A percentile compares a stretch with the other conserved stretches of the same genome.
Evolutionary conservation across 345 rosid genomes (phyloP).

Genomic region (Syzygium jambos): DNA sequence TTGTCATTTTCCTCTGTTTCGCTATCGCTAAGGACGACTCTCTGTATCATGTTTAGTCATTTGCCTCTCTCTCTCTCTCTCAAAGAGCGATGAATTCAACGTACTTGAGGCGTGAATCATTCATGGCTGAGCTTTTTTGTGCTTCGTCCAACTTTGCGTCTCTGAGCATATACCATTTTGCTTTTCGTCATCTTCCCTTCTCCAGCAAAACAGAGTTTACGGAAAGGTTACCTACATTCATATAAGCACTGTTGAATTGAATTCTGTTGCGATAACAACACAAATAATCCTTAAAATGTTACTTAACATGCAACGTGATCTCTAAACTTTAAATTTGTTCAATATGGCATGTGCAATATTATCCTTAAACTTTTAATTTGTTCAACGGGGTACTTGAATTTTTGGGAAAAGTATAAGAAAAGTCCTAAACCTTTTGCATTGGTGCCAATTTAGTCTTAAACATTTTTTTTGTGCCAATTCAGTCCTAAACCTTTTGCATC

Average conservation of each 20-base stretch:
- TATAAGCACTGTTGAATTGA: neutral
- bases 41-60: neutral
- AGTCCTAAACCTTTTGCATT: too few relatives aligned
- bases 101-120: neutral
- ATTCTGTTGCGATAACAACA: neutral
- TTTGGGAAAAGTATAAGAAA: too few relatives aligned
- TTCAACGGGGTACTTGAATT: too few relatives aligned
- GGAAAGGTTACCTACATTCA: neutral
- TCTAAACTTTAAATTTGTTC: too few relatives aligned
- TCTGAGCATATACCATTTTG: neutral
- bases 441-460: too few relatives aligned
- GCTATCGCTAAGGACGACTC: neutral
- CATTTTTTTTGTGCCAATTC: too few relatives aligned
- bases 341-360: too few relatives aligned
- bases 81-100: neutral
- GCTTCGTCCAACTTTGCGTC: neutral
- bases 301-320: too few relatives aligned
- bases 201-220: neutral
- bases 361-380: too few relatives aligned
- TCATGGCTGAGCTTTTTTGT: neutral
- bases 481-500: too few relatives aligned
- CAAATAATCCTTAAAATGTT: too few relatives aligned
- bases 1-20: neutral
- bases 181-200: neutral
- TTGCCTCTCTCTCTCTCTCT: neutral